Evolutionary conservation across 331 rosid species (phyloP), one percentile per base, ranked within the genome.

Genomic region (Stylosanthes scabra): DNA sequence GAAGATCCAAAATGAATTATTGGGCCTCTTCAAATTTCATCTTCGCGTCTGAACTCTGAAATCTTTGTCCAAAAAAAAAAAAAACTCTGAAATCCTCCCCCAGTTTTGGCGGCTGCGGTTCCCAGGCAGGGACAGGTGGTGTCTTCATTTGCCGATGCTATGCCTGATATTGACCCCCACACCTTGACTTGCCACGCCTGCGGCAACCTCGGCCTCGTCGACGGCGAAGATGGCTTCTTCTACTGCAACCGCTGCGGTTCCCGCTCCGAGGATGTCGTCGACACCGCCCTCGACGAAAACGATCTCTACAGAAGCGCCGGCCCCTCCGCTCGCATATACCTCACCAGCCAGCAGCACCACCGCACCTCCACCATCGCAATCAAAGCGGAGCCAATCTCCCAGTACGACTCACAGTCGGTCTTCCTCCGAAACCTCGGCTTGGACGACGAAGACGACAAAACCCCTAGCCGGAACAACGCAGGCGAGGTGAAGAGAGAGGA

Each of bases 141-240:
- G 4, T 28, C 37, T 9, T 47, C 8, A 8, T 13, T 70, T 6
- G n/a, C 10, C 3, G 42, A 58, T 13, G 44, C 70, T 29, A 92
- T 93, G 98, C 84, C 25, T 20, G 25, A 20, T 20, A 20, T 54
- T 27, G 78, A 84, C 51, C 31, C 78, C 11, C 28, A 41, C 14
- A 59, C 47, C 27, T 79, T 81, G 83, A 25, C 69, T 1, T 93
- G 98, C 76, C 81, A 77, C 28, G 49, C 45, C n/a, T 93, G 98
- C 51, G 84, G 79, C 80, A 74, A 57, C 14, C 69, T 71, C 9
- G 94, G 91, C 16, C 68, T 84, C 9, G 42, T 11, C 1, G 87
- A 83, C 4, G 97, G 83, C 44, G 41, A 27, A 0, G 96, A 89
- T 20, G 98, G 98, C 70, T 84, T 68, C 84, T 91, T 70, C 84